These are phyloP conservation scores for Penicillium arizonense DNA, from an alignment of 495 filamentous ascomycete genomes.

Conservation along the genomic window DNA sequence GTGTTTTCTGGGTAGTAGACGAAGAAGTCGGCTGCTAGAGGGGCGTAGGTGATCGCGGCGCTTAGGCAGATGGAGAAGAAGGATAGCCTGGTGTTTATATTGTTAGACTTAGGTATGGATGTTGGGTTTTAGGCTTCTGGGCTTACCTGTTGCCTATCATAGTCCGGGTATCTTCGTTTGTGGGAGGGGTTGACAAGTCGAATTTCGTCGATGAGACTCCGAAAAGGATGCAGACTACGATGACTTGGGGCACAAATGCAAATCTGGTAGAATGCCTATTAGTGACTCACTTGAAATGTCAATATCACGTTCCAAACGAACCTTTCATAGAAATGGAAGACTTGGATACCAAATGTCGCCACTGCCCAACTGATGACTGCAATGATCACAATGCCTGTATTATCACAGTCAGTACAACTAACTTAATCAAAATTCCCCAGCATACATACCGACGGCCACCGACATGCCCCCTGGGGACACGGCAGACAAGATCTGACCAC, in stretches of 20 bases:
- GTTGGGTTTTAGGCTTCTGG: neutral
- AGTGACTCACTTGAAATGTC: neutral
- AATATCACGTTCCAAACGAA: slow-evolving; percentile 23
- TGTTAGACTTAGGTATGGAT: neutral
- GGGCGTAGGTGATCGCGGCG: slow-evolving; percentile 62
- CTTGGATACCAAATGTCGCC: slow-evolving; percentile 69
- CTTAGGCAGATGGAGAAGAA: slow-evolving; percentile 68
- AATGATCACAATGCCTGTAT: slow-evolving; percentile 64
- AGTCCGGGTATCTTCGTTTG: slow-evolving; percentile 50
- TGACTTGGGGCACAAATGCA: slow-evolving; percentile 66
- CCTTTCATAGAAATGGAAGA: slow-evolving; percentile 72
- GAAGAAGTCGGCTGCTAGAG: slow-evolving; percentile 62
- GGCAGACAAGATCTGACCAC: slow-evolving; percentile 73
- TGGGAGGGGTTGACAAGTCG: slow-evolving; percentile 48
- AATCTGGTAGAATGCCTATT: slow-evolving; percentile 39
- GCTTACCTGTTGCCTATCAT: slow-evolving; percentile 52
- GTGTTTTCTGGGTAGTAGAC: slow-evolving; percentile 63
- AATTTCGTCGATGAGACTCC: slow-evolving; percentile 65
- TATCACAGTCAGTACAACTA: slow-evolving; percentile 1
- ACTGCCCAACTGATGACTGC: slow-evolving; percentile 65
- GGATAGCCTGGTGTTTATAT: slow-evolving; percentile 43
- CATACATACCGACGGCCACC: slow-evolving; percentile 56
- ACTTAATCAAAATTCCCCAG: neutral
- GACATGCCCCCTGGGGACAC: slow-evolving; percentile 61
- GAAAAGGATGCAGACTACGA: slow-evolving; percentile 64